These are phyloP conservation scores for Neofusicoccum laricinum DNA, from an alignment of 2,329 filamentous ascomycete genomes.

Conservation along the genomic window DNA sequence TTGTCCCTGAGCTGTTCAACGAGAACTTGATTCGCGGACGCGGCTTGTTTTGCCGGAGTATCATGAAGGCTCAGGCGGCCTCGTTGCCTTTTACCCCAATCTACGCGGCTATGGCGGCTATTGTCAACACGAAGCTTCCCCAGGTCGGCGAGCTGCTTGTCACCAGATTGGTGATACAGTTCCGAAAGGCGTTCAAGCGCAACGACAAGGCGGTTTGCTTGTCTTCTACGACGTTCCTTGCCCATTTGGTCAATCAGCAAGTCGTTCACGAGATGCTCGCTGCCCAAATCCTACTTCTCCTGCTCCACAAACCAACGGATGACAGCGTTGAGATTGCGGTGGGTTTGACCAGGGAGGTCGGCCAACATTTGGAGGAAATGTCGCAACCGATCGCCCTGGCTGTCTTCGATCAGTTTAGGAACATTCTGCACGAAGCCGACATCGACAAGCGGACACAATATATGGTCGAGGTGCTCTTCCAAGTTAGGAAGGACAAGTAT, in stretches of 20 bases:
- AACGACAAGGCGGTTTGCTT: conserved; percentile 97
- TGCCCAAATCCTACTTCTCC: conserved; percentile 85
- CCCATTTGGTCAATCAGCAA: conserved; percentile 93
- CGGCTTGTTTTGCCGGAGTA: conserved; percentile 88
- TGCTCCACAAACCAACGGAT: conserved; percentile 92
- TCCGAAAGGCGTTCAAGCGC: conserved; percentile 90
- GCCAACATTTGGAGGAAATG: conserved; percentile 94
- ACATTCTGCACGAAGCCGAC: conserved; percentile 91
- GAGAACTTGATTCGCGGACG: conserved; percentile 92
- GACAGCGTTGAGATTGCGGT: conserved; percentile 98
- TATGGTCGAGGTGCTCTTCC: conserved; percentile 97
- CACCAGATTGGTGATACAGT: conserved; percentile 82
- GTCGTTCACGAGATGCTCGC: conserved; percentile 92
- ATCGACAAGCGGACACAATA: conserved; percentile 99
- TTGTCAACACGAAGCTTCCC: conserved; percentile 96
- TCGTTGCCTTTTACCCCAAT: conserved; percentile 95
- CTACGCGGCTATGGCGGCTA: conserved; percentile 91
- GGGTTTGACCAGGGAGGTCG: conserved; percentile 86
- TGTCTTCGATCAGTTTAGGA: conserved; percentile 94
- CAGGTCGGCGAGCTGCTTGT: conserved; percentile 90
- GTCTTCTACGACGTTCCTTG: conserved; percentile 89
- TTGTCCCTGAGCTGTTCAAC: conserved; percentile 91
- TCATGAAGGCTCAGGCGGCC: conserved; percentile 97
- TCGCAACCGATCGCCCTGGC: conserved; percentile 80
- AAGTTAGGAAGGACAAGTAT: conserved; percentile 93